Conservation (phyloP, 495 filamentous ascomycete genomes). For the Tuber borchii region DNA sequence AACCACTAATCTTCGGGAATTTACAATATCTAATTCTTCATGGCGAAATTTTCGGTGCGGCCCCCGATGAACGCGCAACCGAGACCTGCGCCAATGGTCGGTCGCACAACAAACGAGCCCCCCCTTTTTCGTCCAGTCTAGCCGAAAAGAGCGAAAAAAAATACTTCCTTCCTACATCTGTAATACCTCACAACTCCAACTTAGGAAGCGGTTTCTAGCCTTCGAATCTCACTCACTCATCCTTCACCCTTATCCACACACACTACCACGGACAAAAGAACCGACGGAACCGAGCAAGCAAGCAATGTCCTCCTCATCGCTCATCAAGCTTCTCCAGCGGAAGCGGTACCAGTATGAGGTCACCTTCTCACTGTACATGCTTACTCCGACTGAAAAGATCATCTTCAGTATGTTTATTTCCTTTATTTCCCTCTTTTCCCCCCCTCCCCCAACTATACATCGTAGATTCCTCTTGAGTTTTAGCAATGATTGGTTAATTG, state of each 20-base stretch:
- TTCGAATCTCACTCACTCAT: not conserved
- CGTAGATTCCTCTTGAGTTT: not conserved
- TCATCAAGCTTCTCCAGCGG: constrained; percentile 62
- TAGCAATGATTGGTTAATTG: not conserved
- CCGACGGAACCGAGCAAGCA: not conserved
- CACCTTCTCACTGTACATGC: constrained; percentile 78
- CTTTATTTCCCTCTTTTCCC: not conserved
- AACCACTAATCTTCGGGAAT: no score
- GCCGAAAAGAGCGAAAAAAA: not conserved
- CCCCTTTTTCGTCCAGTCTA: not conserved
- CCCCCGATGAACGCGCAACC: not conserved
- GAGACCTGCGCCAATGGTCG: not conserved
- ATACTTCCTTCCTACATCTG: not conserved
- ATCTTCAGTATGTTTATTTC: constrained; percentile 64
- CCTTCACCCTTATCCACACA: not conserved
- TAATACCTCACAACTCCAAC: not conserved
- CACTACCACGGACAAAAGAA: not conserved
- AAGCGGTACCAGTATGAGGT: constrained; percentile 86
- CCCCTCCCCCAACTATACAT: constrained; percentile 7
- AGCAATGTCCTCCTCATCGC: constrained; percentile 35
- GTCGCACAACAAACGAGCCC: not conserved
- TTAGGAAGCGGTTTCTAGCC: not conserved
- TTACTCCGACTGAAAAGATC: constrained; percentile 75
- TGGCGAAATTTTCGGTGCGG: not conserved
- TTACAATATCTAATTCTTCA: not conserved